Base-by-base conservation (phyloP, 345 rosid species). In the Gossypium thurberi region DNA sequence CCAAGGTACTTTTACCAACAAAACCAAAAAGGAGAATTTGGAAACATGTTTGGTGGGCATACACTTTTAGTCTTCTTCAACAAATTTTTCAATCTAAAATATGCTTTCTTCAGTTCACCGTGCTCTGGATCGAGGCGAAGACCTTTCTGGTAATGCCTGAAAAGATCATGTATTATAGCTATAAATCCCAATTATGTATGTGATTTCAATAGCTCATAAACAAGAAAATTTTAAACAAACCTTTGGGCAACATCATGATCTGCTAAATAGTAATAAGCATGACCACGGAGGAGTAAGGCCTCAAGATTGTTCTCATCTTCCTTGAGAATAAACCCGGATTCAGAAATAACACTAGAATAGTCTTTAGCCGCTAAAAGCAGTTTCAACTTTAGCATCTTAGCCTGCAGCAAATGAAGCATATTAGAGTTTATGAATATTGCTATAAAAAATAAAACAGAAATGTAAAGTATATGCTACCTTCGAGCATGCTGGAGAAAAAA, bases 81-180 rank as follows among this genome's bases (percentile, higher is more conserved):
- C 74, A 96, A 83, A 76, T 91, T 96, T 80, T 96, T 96, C 81
- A 96, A 77, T 44, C 92, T 97, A 82, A 96, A 93, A 83, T 93
- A 96, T 44, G 98, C 97, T 80, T 96, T 96, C 87, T 96, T 96
- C 72, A 93, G 84, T 74, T 86, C 92, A 79, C 89, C 73, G 73
- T 96, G 99, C 84, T 96, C 99, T 44, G 99, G 99, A 80, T 96
- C 99, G 55, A 88, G 90, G 43, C 99, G 95, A 48, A 95, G 97
- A 28, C 99, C 99, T 79, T 87, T 95, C 65, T 95, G 99, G 80
- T 77, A 95, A 85, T 95, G 99, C 86, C 98, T 92, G 83, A 61
- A 82, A 74, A 83, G 58, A 70, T 73, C 60, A 67, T 37, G 77
- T 15, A 72, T 11, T 20, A 58, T 23, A 59, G 53, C 76, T 2